phyloP scores from a whole-genome alignment of 2,329 filamentous ascomycete species.

The Apiospora sp. region DNA sequence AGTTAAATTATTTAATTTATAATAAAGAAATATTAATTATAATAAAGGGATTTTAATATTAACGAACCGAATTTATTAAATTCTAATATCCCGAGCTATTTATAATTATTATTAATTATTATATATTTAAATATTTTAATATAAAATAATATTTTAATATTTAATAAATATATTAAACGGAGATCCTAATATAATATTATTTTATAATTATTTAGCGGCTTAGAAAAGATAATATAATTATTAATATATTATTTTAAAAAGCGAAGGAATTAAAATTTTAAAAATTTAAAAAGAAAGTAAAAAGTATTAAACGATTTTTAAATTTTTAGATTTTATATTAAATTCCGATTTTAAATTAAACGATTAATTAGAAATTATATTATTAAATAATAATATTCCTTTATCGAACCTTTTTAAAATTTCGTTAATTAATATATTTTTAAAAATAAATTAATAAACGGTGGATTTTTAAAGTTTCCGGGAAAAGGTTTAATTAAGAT shows the following conservation, averaged over 20 bases:
- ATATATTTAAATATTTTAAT: neutral
- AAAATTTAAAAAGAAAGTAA: neutral
- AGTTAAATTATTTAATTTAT: too few relatives aligned
- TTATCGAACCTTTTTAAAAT: neutral
- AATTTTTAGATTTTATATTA: neutral
- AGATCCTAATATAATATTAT: neutral
- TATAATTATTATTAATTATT: neutral
- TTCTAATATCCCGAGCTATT: neutral
- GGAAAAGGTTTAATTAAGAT: neutral
- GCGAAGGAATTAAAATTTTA: neutral
- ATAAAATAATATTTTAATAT: neutral
- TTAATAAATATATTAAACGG: neutral
- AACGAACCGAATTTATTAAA: neutral
- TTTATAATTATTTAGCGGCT: neutral
- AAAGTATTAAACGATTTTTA: neutral
- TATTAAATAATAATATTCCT: neutral
- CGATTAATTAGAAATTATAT: neutral
- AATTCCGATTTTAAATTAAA: too few relatives aligned
- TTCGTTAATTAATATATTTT: neutral
- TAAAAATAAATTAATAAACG: neutral
- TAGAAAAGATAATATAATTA: neutral
- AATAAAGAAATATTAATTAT: too few relatives aligned
- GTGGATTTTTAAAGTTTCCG: neutral
- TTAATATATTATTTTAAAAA: neutral
- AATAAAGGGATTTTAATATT: too few relatives aligned